Conservation (phyloP, 192 early-diverging fungal species). For the Dissophora ornata region DNA sequence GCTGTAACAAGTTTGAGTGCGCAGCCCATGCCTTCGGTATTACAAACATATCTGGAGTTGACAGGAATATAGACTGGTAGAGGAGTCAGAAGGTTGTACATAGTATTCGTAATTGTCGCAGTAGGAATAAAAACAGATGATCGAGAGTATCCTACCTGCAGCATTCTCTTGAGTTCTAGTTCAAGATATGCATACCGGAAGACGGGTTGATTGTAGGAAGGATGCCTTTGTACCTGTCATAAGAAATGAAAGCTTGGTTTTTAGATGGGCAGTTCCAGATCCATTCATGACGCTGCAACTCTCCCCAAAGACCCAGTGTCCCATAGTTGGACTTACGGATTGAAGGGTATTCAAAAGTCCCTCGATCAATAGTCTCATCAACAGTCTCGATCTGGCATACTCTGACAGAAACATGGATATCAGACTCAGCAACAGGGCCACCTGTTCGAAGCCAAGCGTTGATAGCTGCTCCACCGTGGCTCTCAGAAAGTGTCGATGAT, state of each 20-base stretch:
- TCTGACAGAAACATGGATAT: slow-evolving; percentile 65
- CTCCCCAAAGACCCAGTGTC: no score
- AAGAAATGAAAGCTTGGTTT: no score
- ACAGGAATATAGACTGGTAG: slow-evolving; percentile 62
- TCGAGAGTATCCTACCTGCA: slow-evolving; percentile 60
- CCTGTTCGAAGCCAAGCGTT: slow-evolving; percentile 53
- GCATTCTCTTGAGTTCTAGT: slow-evolving; percentile 59
- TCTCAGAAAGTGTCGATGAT: slow-evolving; percentile 64
- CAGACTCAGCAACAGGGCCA: slow-evolving; percentile 56
- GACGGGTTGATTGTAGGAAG: slow-evolving; percentile 30
- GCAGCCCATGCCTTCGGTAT: slow-evolving; percentile 63
- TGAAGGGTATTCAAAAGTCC: slow-evolving; percentile 59
- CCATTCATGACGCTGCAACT: no score
- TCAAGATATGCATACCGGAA: slow-evolving; percentile 57
- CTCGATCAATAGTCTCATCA: slow-evolving; percentile 67
- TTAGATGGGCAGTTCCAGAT: no score
- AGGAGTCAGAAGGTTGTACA: background rate
- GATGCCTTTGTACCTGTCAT: slow-evolving; percentile 45
- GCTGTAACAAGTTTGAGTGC: slow-evolving; percentile 56
- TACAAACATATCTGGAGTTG: slow-evolving; percentile 72
- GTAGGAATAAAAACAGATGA: no score
- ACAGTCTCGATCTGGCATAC: slow-evolving; percentile 61
- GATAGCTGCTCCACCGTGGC: slow-evolving; percentile 56
- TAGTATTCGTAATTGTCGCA: no score
- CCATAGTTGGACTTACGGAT: slow-evolving; percentile 59